Evolutionary conservation across 2,329 filamentous ascomycete species (phyloP).

Genomic region (Corinectria fuckeliana): DNA sequence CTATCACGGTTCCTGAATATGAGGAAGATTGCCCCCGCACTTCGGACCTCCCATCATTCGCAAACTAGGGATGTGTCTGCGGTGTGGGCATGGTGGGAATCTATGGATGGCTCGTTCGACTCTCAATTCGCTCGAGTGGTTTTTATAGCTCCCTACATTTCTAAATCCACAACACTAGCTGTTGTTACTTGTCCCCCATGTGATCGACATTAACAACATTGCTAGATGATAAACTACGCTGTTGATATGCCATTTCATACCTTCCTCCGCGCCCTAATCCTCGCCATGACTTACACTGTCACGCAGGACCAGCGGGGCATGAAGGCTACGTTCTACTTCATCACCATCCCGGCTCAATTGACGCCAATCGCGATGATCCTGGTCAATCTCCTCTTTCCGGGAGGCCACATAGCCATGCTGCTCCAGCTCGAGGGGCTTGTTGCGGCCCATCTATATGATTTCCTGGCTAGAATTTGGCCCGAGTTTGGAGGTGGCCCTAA

Average conservation of each 20-base stretch:
- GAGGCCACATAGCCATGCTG: conserved; percentile 62
- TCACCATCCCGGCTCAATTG: conserved; percentile 82
- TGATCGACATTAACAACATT: conserved; percentile 34
- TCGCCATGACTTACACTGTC: conserved; percentile 84
- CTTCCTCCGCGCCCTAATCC: conserved; percentile 70
- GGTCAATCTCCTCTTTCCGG: conserved; percentile 71
- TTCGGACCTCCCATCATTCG: conserved; percentile 69
- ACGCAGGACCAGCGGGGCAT: conserved; percentile 83
- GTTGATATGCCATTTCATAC: conserved; percentile 44
- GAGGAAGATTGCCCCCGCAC: conserved; percentile 81
- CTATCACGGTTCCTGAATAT: conserved; percentile 85
- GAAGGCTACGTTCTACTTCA: conserved; percentile 79
- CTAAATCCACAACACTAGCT: conserved; percentile 22
- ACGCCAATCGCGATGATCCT: conserved; percentile 82
- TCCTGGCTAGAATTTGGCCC: conserved; percentile 86
- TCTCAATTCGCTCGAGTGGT: conserved; percentile 65
- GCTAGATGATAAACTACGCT: conserved; percentile 43
- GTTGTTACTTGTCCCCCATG: conserved; percentile 14
- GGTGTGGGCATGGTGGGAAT: conserved; percentile 79
- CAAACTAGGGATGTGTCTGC: conserved; percentile 67
- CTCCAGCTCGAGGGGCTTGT: conserved; percentile 79
- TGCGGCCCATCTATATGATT: conserved; percentile 90
- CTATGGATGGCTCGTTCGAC: conserved; percentile 72
- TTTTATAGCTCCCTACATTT: conserved; percentile 69
- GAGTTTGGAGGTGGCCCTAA: conserved; percentile 85